phyloP scores from a whole-genome alignment of 1,284 basidiomycete genomes.

The Puccinia coronata region DNA sequence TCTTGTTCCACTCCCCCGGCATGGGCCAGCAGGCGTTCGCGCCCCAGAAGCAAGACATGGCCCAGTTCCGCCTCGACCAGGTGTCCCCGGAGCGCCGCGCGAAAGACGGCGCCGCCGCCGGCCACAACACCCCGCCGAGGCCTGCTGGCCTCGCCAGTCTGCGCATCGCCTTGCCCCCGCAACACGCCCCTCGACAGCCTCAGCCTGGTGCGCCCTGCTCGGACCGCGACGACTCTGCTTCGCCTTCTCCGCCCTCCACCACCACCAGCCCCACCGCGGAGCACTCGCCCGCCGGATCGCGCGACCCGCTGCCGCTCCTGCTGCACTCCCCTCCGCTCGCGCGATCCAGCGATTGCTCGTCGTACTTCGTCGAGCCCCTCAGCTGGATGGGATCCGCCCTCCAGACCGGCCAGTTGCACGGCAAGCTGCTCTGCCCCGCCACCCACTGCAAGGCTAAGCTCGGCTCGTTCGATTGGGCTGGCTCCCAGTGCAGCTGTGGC shows the following conservation, averaged over 20 bases:
- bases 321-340: slow-evolving; percentile 7
- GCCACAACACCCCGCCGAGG: background rate
- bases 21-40: slow-evolving; percentile 57
- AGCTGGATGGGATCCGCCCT: slow-evolving; percentile 91
- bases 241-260: background rate
- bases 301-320: no score
- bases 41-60: slow-evolving; percentile 56
- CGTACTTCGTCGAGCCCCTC: slow-evolving; percentile 64
- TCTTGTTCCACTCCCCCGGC: slow-evolving; percentile 48
- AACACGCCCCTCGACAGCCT: background rate
- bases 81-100: background rate
- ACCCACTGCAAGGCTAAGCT: slow-evolving; percentile 84
- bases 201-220: background rate
- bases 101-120: no score
- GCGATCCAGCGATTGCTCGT: background rate
- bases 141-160: background rate
- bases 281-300: background rate
- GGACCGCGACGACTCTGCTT: background rate
- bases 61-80: slow-evolving; percentile 15
- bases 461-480: slow-evolving; percentile 96
- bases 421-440: slow-evolving; percentile 89
- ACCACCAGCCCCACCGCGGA: background rate
- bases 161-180: background rate
- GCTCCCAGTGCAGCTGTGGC: slow-evolving; percentile 84
- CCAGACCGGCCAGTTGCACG: slow-evolving; percentile 71